A percentile compares a stretch with the other conserved stretches of the same genome.
Conservation (phyloP, 192 early-diverging fungal genomes). For the Coemansia sp. region DNA sequence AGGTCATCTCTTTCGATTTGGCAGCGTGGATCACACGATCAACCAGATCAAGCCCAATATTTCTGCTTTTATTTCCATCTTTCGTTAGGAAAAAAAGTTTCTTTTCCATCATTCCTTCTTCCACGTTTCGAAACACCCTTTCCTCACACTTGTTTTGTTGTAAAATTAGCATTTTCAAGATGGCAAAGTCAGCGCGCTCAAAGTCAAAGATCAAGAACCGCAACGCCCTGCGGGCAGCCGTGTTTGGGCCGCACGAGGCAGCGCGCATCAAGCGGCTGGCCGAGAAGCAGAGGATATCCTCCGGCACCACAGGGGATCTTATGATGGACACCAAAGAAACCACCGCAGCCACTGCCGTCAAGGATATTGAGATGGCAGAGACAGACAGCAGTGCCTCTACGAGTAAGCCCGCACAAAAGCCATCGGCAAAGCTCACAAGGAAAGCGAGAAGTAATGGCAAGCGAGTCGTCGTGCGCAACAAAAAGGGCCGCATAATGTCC, state of each 20-base stretch:
- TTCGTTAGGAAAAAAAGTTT: not conserved
- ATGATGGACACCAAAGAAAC: constrained; percentile 20
- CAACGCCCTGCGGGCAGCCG: constrained; percentile 31
- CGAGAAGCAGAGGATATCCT: constrained; percentile 27
- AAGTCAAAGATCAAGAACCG: constrained; percentile 49
- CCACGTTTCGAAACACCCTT: not conserved
- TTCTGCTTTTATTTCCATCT: not conserved
- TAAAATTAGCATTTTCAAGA: constrained; percentile 7
- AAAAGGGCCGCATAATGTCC: constrained; percentile 35
- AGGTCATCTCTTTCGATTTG: not conserved
- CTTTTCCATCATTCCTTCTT: not conserved
- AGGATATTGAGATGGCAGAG: constrained; percentile 6
- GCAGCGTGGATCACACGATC: not conserved
- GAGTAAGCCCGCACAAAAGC: not conserved
- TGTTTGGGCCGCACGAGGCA: constrained; percentile 48
- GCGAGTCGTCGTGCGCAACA: constrained; percentile 23
- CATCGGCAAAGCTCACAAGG: not conserved
- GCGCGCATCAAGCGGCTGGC: constrained; percentile 52
- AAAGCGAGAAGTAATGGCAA: constrained; percentile 15
- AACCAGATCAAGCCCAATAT: not conserved
- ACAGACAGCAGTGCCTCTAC: constrained; percentile 1
- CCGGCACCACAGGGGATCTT: constrained; percentile 13
- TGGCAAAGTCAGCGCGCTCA: constrained; percentile 50
- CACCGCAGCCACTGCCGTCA: not conserved
- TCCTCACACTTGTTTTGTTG: not conserved